Evolutionary conservation across 192 early-diverging fungal species (phyloP).

Genomic region (Jimgerdemannia flammicorona): DNA sequence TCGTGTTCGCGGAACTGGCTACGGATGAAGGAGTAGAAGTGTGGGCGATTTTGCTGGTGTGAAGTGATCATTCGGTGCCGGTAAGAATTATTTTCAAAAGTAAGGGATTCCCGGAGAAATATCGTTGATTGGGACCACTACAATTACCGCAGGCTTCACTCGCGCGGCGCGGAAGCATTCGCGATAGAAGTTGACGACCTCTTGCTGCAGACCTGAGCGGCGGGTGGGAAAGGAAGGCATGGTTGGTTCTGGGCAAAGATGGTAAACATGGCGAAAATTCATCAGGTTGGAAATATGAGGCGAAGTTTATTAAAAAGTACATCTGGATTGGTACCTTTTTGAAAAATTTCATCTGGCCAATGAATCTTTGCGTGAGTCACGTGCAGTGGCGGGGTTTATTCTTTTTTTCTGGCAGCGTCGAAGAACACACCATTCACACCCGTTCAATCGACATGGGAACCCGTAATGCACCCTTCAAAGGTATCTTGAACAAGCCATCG

Average conservation of each 20-base stretch:
- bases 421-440: background rate
- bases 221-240: slow-evolving; percentile 20
- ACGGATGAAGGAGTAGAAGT: slow-evolving; percentile 64
- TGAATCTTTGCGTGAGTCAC: background rate
- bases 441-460: background rate
- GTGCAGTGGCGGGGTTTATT: background rate
- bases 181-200: slow-evolving; percentile 64
- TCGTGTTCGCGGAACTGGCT: slow-evolving; percentile 61
- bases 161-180: slow-evolving; percentile 64
- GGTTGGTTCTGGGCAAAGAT: background rate
- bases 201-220: slow-evolving; percentile 64
- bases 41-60: slow-evolving; percentile 50
- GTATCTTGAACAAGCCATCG: background rate
- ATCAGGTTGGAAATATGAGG: too few species aligned
- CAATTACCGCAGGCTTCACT: slow-evolving; percentile 56
- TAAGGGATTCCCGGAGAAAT: background rate
- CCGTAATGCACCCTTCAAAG: background rate
- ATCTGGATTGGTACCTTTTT: too few species aligned
- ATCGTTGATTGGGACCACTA: background rate
- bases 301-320: too few species aligned
- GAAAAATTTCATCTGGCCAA: too few species aligned
- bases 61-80: background rate
- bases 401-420: background rate
- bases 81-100: background rate
- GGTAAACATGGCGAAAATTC: background rate